These are phyloP conservation scores for Boletus coccyginus DNA, from an alignment of 768 basidiomycete species.

Conservation along the genomic window DNA sequence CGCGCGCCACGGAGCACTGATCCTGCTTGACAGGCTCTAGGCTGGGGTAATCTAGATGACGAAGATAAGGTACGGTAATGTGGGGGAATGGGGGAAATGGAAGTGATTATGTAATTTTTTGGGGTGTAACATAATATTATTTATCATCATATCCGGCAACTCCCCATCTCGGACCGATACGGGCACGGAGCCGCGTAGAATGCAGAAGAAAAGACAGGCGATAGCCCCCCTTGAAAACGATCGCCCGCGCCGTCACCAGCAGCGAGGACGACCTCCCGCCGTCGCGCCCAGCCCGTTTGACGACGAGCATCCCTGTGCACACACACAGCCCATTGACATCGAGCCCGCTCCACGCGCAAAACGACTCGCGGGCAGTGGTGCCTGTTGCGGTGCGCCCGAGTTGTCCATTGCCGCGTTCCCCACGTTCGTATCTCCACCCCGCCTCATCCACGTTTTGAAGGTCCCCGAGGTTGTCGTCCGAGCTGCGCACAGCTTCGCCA, in stretches of 20 bases:
- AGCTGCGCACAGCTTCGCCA: conserved; percentile 19
- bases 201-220: conserved; percentile 4
- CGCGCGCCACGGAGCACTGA: background rate
- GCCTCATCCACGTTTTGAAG: conserved; percentile 25
- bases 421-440: conserved; percentile 25
- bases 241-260: conserved; percentile 7
- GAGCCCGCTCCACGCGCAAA: background rate
- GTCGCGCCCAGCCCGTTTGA: background rate
- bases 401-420: conserved; percentile 16
- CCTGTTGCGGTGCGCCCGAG: background rate
- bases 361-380: too few relatives aligned
- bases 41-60: conserved; percentile 28
- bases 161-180: conserved; percentile 26
- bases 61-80: conserved; percentile 22
- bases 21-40: conserved; percentile 9
- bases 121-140: background rate
- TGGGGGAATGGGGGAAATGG: conserved; percentile 14
- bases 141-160: conserved; percentile 9
- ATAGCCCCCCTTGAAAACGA: conserved; percentile 2
- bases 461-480: conserved; percentile 24
- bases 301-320: background rate
- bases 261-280: background rate
- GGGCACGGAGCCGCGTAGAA: conserved; percentile 19
- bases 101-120: conserved; percentile 15
- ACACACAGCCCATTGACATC: conserved; percentile 7